Evolutionary conservation across 495 filamentous ascomycete genomes (phyloP), one percentile per base, ranked within the genome.

Genomic region (Penicillium samsonianum): DNA sequence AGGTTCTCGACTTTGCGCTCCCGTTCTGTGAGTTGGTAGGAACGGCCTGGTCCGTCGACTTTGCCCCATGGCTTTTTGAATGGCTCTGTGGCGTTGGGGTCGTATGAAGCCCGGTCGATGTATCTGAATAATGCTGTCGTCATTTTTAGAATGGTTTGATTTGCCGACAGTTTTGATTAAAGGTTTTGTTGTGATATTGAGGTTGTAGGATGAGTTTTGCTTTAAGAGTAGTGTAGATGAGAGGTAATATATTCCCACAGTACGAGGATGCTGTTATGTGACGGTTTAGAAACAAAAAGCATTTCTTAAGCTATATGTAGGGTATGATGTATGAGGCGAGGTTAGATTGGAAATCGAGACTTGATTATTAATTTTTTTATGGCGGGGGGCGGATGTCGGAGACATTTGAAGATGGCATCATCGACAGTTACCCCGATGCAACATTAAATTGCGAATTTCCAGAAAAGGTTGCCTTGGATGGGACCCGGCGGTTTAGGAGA

Each of bases 121-220:
- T 62, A 58, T 53, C 54, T 58, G 55, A 62, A 62, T 3, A 28
- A 20, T 33, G 38, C 59, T 17, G 72, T 73, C 5, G 70, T 67
- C 49, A 73, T 60, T 61, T 62, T 70, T 19, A 14, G 20, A 17
- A 28, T 28, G 7, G 8, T 11, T 12, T 20, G 20, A 3, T 20
- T 20, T 22, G 20, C 14, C n/a, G 40, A 20, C 12, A 10, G 41
- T 16, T n/a, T 38, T 11, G 11, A 12, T 43, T 16, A 12, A 43
- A 43, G 38, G 8, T 1, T n/a, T n/a, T 17, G n/a, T 17, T 37
- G 35, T 17, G 35, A 37, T 38, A 4, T 37, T n/a, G 35, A 38
- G 35, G 12, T 35, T 35, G 5, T 31, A 1, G 30, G 10, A 31
- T 14, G 35, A 9, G n/a, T 17, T 38, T 38, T 38, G 35, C n/a